phyloP scores from a whole-genome alignment of 495 filamentous ascomycete genomes.

The Schizothecium vesticola region DNA sequence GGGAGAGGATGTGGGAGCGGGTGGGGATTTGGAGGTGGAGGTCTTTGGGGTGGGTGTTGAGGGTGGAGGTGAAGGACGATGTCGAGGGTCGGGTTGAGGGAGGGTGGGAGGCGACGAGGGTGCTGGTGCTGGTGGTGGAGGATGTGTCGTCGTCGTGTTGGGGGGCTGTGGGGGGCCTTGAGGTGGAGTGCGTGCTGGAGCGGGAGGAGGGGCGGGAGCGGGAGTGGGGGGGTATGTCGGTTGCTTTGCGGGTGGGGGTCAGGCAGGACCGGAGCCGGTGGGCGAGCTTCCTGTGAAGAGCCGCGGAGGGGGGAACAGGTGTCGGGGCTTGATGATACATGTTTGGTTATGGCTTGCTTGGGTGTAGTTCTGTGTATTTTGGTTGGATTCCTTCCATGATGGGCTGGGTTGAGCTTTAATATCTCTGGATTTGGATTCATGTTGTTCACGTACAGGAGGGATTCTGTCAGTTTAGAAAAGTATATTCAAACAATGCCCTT shows the following conservation, averaged over 20 bases:
- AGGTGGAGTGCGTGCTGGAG: neutral
- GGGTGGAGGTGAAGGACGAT: too few species aligned
- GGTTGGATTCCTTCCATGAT: neutral
- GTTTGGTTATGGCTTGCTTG: neutral
- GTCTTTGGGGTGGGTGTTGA: too few species aligned
- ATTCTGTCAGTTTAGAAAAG: neutral
- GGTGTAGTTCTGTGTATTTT: neutral
- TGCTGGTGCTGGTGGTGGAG: neutral
- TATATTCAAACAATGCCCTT: neutral
- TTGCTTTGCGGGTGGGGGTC: neutral
- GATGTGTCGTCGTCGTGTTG: neutral
- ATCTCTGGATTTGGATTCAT: neutral
- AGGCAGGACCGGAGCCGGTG: neutral
- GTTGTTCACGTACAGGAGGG: neutral
- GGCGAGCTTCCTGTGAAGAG: neutral
- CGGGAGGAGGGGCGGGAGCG: too few species aligned
- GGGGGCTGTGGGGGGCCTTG: neutral
- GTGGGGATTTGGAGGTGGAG: neutral
- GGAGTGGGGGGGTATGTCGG: neutral
- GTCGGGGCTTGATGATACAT: neutral
- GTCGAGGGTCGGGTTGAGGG: too few species aligned
- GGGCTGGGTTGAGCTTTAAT: neutral
- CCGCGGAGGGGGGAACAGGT: neutral
- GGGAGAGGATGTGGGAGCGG: neutral
- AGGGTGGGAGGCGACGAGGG: neutral